Evolutionary conservation across 164 flowering plant genomes (phyloP).

Genomic region (Vitis riparia): DNA sequence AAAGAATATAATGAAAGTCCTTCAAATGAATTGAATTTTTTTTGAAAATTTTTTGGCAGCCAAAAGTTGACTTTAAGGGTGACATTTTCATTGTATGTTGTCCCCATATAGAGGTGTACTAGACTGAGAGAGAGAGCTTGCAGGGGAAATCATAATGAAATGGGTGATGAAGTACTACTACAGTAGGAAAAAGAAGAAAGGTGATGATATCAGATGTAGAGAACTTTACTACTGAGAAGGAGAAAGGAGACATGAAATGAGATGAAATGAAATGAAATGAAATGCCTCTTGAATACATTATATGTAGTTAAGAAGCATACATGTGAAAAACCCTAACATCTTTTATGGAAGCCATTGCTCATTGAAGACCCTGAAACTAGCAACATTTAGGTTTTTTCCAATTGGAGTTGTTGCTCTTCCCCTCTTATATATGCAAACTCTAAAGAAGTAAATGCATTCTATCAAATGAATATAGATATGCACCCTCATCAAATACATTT

Average conservation of each 20-base stretch:
- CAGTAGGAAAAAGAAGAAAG: too few relatives aligned
- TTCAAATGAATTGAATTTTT: too few relatives aligned
- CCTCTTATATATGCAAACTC: constrained; percentile 6
- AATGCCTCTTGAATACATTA: too few relatives aligned
- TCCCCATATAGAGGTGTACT: too few relatives aligned
- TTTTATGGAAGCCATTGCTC: constrained; percentile 16
- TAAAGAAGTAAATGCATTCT: constrained; percentile 7
- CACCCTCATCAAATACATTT: too few relatives aligned
- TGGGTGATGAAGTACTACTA: not conserved
- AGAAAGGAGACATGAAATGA: too few relatives aligned
- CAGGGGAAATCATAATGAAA: not conserved
- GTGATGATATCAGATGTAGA: not conserved
- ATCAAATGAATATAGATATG: not conserved
- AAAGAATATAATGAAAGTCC: too few relatives aligned
- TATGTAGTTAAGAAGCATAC: not conserved
- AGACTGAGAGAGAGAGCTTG: not conserved
- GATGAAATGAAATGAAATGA: too few relatives aligned
- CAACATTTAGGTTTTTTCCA: constrained; percentile 19
- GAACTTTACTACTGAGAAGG: not conserved
- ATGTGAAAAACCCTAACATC: constrained; percentile 5
- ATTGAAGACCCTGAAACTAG: constrained; percentile 26
- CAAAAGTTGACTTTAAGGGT: too few relatives aligned
- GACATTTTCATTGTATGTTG: too few relatives aligned
- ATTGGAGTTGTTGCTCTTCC: constrained; percentile 7
- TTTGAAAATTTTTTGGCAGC: too few relatives aligned